A percentile compares a stretch with the other conserved stretches of the same genome.
These are phyloP conservation scores for Scleroderma citrinum DNA, from an alignment of 768 basidiomycete genomes.

Conservation along the genomic window DNA sequence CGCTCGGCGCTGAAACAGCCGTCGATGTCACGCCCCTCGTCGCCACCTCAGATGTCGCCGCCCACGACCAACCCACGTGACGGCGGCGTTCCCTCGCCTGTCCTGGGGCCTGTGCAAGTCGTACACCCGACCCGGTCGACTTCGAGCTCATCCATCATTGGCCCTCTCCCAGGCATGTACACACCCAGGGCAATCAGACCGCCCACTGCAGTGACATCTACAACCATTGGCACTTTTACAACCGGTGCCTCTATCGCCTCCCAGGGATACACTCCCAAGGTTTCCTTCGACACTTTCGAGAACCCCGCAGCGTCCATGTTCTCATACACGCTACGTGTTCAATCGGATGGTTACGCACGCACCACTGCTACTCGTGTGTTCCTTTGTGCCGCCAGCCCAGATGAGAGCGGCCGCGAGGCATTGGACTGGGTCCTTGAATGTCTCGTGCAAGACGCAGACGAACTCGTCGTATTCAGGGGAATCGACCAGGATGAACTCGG, in stretches of 20 bases:
- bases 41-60: slow-evolving; percentile 19
- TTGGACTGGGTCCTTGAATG: slow-evolving; percentile 89
- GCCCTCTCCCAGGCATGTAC: slow-evolving; percentile 15
- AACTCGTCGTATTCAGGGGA: slow-evolving; percentile 87
- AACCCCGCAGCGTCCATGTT: slow-evolving; percentile 79
- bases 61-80: slow-evolving; percentile 10
- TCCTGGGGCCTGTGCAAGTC: background rate
- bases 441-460: slow-evolving; percentile 84
- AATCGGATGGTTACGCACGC: slow-evolving; percentile 74
- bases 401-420: slow-evolving; percentile 84
- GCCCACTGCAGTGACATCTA: slow-evolving; percentile 14
- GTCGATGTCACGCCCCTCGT: slow-evolving; percentile 9
- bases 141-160: slow-evolving; percentile 13
- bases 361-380: slow-evolving; percentile 79
- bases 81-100: background rate
- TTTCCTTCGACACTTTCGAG: slow-evolving; percentile 86
- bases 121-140: slow-evolving; percentile 9
- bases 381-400: slow-evolving; percentile 81
- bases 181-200: slow-evolving; percentile 6
- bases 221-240: slow-evolving; percentile 13
- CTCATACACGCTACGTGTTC: slow-evolving; percentile 80
- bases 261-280: slow-evolving; percentile 37
- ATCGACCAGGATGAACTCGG: slow-evolving; percentile 83
- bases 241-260: slow-evolving; percentile 17
- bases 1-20: slow-evolving; percentile 9